Base-by-base conservation (phyloP, 345 rosid genomes). In the Eucalyptus erythrocorys region DNA sequence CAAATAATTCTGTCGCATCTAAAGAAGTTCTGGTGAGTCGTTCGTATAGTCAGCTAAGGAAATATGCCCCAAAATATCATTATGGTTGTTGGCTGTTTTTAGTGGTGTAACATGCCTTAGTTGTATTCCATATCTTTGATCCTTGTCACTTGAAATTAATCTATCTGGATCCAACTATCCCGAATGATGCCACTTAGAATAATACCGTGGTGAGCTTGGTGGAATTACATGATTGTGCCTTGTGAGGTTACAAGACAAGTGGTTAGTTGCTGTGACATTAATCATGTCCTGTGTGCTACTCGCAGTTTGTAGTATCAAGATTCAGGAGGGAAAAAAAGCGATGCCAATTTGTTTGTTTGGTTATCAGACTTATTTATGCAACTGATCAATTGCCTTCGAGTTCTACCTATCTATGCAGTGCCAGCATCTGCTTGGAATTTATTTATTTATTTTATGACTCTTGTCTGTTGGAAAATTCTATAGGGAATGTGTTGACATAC, bases 1-100 rank as follows among this genome's bases (percentile, higher is more conserved):
- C 91, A 80, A 92, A 87, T 88, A 94, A 94, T 87, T 88, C 93
- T 48, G 48, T 91, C 6, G 71, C 87, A 86, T 82, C 90, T 19
- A 93, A 89, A 88, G 95, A 93, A 32, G 92, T 92, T 71, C 88
- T 90, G 88, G 96, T 94, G 90, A 88, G 91, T 89, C 13, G 13
- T 57, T 68, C 4, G 2, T 86, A 61, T 43, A 19, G 27, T 37
- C 45, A 43, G 3, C 49, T 47, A 26, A 45, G 55, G 37, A 47
- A 47, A 85, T 49, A 48, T 27, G 51, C 50, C 50, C 55, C 13
- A 45, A 27, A 48, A 85, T 85, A 32, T 47, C 40, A 48, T 47
- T 27, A 48, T 27, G 34, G 86, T 48, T 27, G 40, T 85, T 48
- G 86, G 37, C 86, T 49, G 86, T 85, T 85, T 84, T 48, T 47